Conservation (phyloP, 2,329 filamentous ascomycete species). For the Colletotrichum neosansevieriae region DNA sequence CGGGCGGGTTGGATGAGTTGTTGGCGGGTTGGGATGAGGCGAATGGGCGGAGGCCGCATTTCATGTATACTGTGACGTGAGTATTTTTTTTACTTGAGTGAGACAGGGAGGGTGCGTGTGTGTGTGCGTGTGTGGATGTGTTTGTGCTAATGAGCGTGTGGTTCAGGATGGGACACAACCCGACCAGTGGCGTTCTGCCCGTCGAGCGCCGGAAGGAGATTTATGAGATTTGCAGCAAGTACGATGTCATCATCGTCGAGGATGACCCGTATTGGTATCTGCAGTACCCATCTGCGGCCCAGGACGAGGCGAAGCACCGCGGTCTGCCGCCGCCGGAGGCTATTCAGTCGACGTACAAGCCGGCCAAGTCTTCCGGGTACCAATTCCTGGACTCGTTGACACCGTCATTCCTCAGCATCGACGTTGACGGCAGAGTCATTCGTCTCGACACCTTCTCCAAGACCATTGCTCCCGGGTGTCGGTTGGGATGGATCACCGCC, state of each 20-base stretch:
- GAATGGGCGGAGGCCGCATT: conserved; percentile 80
- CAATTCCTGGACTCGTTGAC: conserved; percentile 85
- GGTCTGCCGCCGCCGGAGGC: conserved; percentile 46
- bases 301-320: conserved; percentile 62
- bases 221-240: conserved; percentile 83
- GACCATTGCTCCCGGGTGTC: conserved; percentile 88
- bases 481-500: conserved; percentile 90
- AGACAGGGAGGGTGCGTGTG: neutral
- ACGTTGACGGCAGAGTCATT: conserved; percentile 87
- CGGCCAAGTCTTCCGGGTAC: conserved; percentile 69
- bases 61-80: conserved; percentile 92
- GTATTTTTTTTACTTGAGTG: conserved; percentile 46
- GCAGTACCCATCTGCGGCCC: conserved; percentile 81
- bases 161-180: conserved; percentile 77
- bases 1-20: conserved; percentile 81
- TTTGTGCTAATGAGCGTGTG: conserved; percentile 38
- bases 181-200: conserved; percentile 81
- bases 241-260: conserved; percentile 91
- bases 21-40: conserved; percentile 84
- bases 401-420: conserved; percentile 84
- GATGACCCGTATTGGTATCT: conserved; percentile 98
- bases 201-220: conserved; percentile 80
- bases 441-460: conserved; percentile 96
- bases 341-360: conserved; percentile 44
- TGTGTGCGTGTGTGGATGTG: too few species aligned